Evolutionary conservation across 176 grass and related monocot genomes (phyloP), one percentile per base, ranked within the genome.

Genomic region (Tuctoria greenei): DNA sequence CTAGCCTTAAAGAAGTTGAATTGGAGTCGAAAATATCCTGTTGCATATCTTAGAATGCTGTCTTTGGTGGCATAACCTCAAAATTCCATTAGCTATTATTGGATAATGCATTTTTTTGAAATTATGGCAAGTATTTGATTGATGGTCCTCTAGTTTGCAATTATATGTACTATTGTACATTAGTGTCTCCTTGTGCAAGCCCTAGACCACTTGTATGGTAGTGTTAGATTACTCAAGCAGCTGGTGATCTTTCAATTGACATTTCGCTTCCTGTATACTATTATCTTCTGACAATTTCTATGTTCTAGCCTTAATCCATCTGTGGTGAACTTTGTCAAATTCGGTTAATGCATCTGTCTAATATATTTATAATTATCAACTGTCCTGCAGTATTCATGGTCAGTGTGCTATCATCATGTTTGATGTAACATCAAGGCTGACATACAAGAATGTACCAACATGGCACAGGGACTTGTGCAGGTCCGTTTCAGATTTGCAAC

Each of bases 391-490:
- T 45, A 92, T 92, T 46, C 86, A 89, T 58, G 90, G 90, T 45
- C 86, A 92, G 27, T 92, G 90, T 64, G 90, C 83, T 18, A 92
- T 92, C 34, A 86, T 92, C 26, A 92, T 92, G 90, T 92, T 92
- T 69, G 90, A 92, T 68, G 90, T 92, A 3, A 92, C 90, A 68
- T 78, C 90, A 57, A 80, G 90, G 44, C 47, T 92, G 68, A 92
- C 90, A 35, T 92, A 92, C 86, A 92, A 86, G 38, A 92, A 92
- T 43, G 83, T 92, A 35, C 90, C 86, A 39, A 92, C 86, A 10
- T 92, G 90, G 90, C 90, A 92, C 67, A 80, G 90, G 59, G 90
- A 92, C 49, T 66, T 92, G 38, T 89, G 90, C 90, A 86, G 86
- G 90, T 92, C 18, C 36, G 47, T 74, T 61, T 45, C 4, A 4